Evolutionary conservation across 2,329 filamentous ascomycete genomes (phyloP), one percentile per base, ranked within the genome.

Genomic region (Canariomyces notabilis): DNA sequence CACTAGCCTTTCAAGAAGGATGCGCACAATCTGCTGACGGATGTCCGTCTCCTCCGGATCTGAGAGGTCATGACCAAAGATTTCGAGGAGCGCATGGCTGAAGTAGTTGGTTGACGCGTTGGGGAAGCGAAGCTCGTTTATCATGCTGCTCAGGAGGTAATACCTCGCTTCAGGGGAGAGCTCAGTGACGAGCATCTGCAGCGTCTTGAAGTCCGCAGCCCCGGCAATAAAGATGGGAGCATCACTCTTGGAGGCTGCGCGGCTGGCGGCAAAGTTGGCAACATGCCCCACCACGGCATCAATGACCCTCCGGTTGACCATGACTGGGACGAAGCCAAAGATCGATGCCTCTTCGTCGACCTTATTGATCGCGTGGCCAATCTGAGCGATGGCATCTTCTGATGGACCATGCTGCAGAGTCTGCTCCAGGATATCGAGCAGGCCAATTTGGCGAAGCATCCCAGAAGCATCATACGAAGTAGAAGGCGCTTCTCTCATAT

Each of bases 71-170:
- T 80, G 79, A 16, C 83, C 87, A 65, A 96, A 97, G 32, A 96
- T 74, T 57, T 94, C 82, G 38, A 97, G 75, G 35, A 97, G 74
- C 12, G 85, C 79, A 59, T 89, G 87, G 62, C 83, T 90, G 70
- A 95, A 98, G 70, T 93, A 98, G 61, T 90, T 85, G 11, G 93
- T 98, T 61, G 94, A 83, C 39, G 83, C 82, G 61, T 89, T 95
- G 9, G 90, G 89, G 64, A 85, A 95, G 50, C 93, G 86, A 39
- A 98, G 78, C 67, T 97, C 90, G 65, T 97, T 95, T 47, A 88
- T 79, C 62, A 98, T 88, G 55, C 87, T 87, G 57, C 78, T 82
- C 47, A 97, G 68, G 48, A 98, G 73, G 63, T 88, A 87, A 69
- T 95, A 95, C 44, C 90, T 83, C 18, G 83, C 82, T 65, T 94